Conservation (phyloP, 1,284 basidiomycete genomes). For the Cutaneotrichosporon sp. region DNA sequence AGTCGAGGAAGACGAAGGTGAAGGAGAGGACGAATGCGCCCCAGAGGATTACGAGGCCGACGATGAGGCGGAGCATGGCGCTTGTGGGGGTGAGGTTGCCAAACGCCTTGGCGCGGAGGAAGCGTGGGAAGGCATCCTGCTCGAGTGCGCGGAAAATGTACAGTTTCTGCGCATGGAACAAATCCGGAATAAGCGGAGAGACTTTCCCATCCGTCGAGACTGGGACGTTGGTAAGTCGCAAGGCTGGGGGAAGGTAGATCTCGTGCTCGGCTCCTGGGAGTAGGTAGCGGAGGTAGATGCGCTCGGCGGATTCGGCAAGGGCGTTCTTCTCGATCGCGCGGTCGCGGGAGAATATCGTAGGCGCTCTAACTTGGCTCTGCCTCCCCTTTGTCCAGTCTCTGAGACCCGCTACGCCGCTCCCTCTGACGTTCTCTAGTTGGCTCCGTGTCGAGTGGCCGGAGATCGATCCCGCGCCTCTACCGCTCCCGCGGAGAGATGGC, state of each 20-base stretch:
- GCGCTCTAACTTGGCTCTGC: constrained; percentile 33
- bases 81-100: constrained; percentile 91
- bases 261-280: constrained; percentile 62
- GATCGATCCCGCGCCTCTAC: not conserved
- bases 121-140: constrained; percentile 93
- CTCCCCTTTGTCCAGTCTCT: constrained; percentile 3
- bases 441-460: not conserved
- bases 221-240: constrained; percentile 50
- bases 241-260: constrained; percentile 77
- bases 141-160: constrained; percentile 97
- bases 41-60: constrained; percentile 85
- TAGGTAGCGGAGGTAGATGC: constrained; percentile 91
- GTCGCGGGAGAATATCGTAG: constrained; percentile 82
- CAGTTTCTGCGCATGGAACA: constrained; percentile 96
- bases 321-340: constrained; percentile 84
- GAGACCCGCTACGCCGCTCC: not conserved
- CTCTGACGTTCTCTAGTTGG: not conserved
- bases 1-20: constrained; percentile 87
- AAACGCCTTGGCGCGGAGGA: constrained; percentile 92
- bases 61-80: constrained; percentile 73
- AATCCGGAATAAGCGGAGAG: constrained; percentile 87
- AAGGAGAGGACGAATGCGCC: constrained; percentile 83
- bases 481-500: not conserved
- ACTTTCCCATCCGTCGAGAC: constrained; percentile 61
- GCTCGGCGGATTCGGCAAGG: constrained; percentile 86